These are phyloP conservation scores for Leishmania aethiopica DNA, from an alignment of 208 protist genomes.

Conservation along the genomic window DNA sequence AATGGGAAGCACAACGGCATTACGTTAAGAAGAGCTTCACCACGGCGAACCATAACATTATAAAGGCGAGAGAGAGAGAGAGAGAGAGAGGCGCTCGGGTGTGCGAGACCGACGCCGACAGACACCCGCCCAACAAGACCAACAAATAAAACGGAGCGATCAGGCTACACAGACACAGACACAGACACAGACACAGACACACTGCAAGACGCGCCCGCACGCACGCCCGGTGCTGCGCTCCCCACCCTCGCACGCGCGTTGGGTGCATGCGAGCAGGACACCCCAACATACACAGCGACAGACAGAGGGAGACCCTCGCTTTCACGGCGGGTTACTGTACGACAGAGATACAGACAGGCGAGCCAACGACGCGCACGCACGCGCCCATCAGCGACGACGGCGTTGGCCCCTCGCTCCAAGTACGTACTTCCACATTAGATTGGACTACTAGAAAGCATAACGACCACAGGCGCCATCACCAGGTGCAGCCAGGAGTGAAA, in stretches of 20 bases:
- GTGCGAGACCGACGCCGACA: not conserved
- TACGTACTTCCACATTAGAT: not conserved
- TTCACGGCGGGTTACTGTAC: not conserved
- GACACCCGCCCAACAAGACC: not conserved
- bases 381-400: not conserved
- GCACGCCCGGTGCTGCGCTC: not conserved
- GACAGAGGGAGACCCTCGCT: not conserved
- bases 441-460: not conserved
- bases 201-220: not conserved
- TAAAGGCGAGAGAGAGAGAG: not conserved
- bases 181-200: not conserved
- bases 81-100: too few relatives aligned
- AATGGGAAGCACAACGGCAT: not conserved
- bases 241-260: not conserved
- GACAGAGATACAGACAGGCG: too few relatives aligned
- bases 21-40: not conserved
- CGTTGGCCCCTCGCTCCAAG: not conserved
- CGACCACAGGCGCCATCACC: not conserved
- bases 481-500: not conserved
- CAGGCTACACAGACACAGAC: not conserved
- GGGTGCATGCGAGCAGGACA: not conserved
- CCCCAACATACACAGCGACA: not conserved
- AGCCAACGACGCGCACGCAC: not conserved
- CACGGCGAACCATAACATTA: not conserved
- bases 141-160: not conserved